Conservation (phyloP, 495 filamentous ascomycete species). For the Penicillium taxi region DNA sequence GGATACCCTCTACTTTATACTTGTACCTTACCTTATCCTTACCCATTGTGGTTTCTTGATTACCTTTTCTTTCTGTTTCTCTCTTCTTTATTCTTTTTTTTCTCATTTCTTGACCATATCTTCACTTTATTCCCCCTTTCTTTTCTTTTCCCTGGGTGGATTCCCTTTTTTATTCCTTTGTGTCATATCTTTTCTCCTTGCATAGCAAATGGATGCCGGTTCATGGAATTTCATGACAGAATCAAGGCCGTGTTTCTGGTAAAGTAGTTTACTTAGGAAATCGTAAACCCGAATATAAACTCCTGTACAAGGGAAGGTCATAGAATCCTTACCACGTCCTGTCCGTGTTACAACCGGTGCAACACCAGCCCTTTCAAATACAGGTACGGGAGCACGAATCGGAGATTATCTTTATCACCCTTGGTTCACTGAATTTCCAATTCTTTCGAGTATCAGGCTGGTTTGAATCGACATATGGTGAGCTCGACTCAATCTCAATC, state of each 20-base stretch:
- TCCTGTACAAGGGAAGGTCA: too few relatives aligned
- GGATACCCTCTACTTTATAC: slow-evolving; percentile 21
- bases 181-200: slow-evolving; percentile 6
- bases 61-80: slow-evolving; percentile 6
- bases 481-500: too few relatives aligned
- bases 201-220: slow-evolving; percentile 6
- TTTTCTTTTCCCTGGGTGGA: slow-evolving; percentile 14
- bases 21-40: slow-evolving; percentile 1
- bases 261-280: too few relatives aligned
- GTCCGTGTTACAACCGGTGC: too few relatives aligned
- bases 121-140: slow-evolving; percentile 7
- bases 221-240: slow-evolving; percentile 15
- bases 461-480: too few relatives aligned
- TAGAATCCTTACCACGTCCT: too few relatives aligned
- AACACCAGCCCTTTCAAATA: too few relatives aligned
- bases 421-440: too few relatives aligned
- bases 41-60: slow-evolving; percentile 6
- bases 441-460: too few relatives aligned
- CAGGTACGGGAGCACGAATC: too few relatives aligned
- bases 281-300: too few relatives aligned
- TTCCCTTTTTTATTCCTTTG: slow-evolving; percentile 13
- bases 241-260: slow-evolving; percentile 14
- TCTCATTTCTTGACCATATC: slow-evolving; percentile 12
- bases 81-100: slow-evolving; percentile 2
- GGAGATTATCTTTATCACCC: too few relatives aligned